Evolutionary conservation across 2,329 filamentous ascomycete genomes (phyloP).

Genomic region (Teratosphaeriaceae sp.): DNA sequence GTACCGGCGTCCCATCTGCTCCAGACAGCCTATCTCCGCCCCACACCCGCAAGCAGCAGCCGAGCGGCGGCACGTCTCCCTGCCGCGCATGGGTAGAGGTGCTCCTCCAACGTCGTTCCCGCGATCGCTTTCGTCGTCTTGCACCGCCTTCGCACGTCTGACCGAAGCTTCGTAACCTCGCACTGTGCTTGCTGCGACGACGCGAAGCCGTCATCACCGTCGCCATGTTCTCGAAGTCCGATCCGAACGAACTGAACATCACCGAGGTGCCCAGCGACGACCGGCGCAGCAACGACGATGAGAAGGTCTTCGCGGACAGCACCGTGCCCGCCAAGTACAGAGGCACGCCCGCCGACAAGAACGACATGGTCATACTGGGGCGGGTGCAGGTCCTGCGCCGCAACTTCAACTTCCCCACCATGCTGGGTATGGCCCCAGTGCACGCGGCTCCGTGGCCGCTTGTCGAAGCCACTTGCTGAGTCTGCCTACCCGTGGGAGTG

Average conservation of each 20-base stretch:
- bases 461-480: neutral
- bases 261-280: neutral
- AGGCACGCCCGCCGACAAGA: constrained; percentile 5
- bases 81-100: neutral
- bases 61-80: neutral
- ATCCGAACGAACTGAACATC: neutral
- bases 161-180: neutral
- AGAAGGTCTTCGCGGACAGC: too few relatives aligned
- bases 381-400: constrained; percentile 9
- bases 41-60: too few relatives aligned
- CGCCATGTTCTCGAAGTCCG: neutral
- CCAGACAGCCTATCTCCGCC: neutral
- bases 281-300: neutral
- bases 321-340: neutral
- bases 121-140: neutral
- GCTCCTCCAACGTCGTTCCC: neutral
- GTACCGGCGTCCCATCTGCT: neutral
- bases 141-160: neutral
- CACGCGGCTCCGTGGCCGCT: neutral
- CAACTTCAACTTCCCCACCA: constrained; percentile 25
- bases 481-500: neutral
- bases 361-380: constrained; percentile 11
- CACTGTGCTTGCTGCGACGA: neutral
- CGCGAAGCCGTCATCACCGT: neutral
- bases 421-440: constrained; percentile 20